Evolutionary conservation across 306 rosid species (phyloP).

Genomic region (Crotalaria pallida): DNA sequence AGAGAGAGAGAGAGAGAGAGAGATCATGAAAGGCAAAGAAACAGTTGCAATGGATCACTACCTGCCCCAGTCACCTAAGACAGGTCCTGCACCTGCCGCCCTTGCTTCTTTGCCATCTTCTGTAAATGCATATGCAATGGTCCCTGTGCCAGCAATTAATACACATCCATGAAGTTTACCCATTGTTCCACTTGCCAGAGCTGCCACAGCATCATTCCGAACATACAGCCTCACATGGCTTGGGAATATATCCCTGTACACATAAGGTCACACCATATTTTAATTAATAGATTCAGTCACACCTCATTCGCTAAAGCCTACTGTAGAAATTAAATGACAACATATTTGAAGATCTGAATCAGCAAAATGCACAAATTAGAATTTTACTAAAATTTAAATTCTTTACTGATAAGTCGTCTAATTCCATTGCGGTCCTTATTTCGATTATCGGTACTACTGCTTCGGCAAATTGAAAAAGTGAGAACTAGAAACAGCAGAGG

Average conservation of each 20-base stretch:
- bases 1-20: neutral
- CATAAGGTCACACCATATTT: conserved; percentile 15
- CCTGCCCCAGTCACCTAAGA: conserved; percentile 99
- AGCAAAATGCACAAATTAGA: conserved; percentile 12
- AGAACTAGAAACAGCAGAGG: neutral
- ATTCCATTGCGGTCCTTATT: neutral
- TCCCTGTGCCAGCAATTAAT: conserved; percentile 90
- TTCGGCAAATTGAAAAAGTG: neutral
- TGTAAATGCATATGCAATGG: conserved; percentile 86
- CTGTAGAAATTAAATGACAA: neutral
- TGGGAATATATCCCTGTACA: conserved; percentile 74
- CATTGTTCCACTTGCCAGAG: conserved; percentile 86
- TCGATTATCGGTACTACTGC: neutral
- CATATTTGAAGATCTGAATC: neutral
- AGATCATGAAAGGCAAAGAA: neutral
- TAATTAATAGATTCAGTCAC: neutral
- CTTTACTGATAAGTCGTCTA: neutral
- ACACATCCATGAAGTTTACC: conserved; percentile 95
- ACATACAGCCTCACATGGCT: conserved; percentile 69
- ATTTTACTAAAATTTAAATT: neutral
- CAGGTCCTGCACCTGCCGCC: conserved; percentile 96
- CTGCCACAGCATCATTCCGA: conserved; percentile 94
- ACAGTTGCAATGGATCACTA: conserved; percentile 32
- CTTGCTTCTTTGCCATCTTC: conserved; percentile 91
- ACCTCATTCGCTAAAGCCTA: neutral